A percentile compares a stretch with the other conserved stretches of the same genome.
phyloP scores from a whole-genome alignment of 192 early-diverging fungal genomes.

The Chytriomyces hyalinus region DNA sequence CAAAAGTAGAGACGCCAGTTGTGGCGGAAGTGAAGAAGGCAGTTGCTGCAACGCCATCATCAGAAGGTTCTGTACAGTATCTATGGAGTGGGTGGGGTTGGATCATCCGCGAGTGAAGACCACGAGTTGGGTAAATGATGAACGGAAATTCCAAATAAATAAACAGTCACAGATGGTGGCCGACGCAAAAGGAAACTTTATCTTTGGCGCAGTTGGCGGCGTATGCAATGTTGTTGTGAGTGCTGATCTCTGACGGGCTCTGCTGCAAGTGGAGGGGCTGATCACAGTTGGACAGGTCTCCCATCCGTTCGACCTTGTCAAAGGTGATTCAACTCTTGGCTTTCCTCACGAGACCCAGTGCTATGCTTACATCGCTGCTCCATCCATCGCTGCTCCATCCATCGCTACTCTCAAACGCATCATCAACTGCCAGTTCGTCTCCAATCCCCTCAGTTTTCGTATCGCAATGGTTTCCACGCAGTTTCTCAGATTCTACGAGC shows the following conservation, averaged over 20 bases:
- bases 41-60: slow-evolving; percentile 40
- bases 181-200: slow-evolving; percentile 16
- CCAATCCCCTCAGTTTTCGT: slow-evolving; percentile 76
- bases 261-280: background rate
- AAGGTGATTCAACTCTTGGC: slow-evolving; percentile 51
- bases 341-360: background rate
- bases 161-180: background rate
- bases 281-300: slow-evolving; percentile 27
- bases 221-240: slow-evolving; percentile 34
- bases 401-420: slow-evolving; percentile 63
- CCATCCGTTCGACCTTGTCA: slow-evolving; percentile 90
- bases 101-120: slow-evolving; percentile 30
- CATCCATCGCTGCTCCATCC: too few relatives aligned
- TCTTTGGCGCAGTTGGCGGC: slow-evolving; percentile 35
- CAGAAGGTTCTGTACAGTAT: slow-evolving; percentile 14
- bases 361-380: slow-evolving; percentile 43
- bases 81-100: slow-evolving; percentile 32
- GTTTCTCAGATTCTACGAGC: slow-evolving; percentile 75
- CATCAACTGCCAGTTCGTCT: slow-evolving; percentile 60
- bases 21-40: slow-evolving; percentile 57
- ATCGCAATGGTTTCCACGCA: slow-evolving; percentile 75
- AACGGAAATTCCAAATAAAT: too few relatives aligned
- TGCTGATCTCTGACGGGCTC: background rate
- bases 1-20: background rate
- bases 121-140: too few relatives aligned